These are phyloP conservation scores for Tylopilus sp. DNA, from an alignment of 1,284 basidiomycete species.

Conservation along the genomic window DNA sequence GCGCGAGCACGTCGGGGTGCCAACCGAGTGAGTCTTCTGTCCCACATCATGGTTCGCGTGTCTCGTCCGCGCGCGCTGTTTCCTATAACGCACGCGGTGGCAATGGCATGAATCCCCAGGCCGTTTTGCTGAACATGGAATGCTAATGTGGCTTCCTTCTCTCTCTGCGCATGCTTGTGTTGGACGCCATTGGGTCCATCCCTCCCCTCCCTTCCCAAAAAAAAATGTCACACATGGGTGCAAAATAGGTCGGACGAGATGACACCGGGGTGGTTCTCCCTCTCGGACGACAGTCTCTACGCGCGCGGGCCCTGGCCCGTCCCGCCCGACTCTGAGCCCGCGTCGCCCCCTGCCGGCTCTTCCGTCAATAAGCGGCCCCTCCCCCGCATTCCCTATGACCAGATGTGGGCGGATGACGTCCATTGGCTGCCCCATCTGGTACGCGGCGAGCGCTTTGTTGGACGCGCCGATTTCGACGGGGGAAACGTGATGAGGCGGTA, in stretches of 20 bases:
- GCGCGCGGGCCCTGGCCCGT: neutral
- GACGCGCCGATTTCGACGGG: slow-evolving; percentile 37
- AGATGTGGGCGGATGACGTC: slow-evolving; percentile 43
- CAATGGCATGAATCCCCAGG: no score
- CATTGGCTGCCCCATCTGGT: slow-evolving; percentile 36
- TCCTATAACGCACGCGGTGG: no score
- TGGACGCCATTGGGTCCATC: neutral
- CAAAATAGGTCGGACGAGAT: slow-evolving; percentile 39
- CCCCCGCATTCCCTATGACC: slow-evolving; percentile 34
- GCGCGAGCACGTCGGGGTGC: slow-evolving; percentile 46
- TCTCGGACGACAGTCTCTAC: slow-evolving; percentile 23
- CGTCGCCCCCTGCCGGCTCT: neutral
- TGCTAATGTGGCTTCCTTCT: neutral
- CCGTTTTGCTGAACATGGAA: no score
- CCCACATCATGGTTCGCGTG: neutral
- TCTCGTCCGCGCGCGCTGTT: neutral
- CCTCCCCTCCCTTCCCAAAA: no score
- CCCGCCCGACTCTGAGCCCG: neutral
- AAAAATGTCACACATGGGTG: no score
- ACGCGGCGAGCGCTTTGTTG: slow-evolving; percentile 32
- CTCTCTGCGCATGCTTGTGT: neutral
- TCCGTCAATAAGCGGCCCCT: slow-evolving; percentile 2
- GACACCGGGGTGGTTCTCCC: slow-evolving; percentile 39
- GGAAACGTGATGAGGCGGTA: slow-evolving; percentile 27
- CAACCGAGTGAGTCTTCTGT: slow-evolving; percentile 53